A percentile compares a stretch with the other conserved stretches of the same genome.
phyloP scores from a whole-genome alignment of 2,329 filamentous ascomycete genomes.

The Talaromyces sp. region DNA sequence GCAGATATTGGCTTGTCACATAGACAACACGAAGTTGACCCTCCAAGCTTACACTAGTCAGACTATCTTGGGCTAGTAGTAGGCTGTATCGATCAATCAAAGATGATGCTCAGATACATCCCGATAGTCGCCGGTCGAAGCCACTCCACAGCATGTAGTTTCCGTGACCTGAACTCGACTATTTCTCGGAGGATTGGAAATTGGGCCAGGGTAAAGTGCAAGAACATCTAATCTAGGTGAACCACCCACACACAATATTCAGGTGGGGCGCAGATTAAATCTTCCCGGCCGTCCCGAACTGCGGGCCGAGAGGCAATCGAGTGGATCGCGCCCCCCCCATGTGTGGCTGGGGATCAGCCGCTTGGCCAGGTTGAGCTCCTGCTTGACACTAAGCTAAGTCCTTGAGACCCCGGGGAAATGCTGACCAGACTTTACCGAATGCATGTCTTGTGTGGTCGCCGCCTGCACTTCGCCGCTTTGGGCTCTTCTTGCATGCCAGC shows the following conservation, averaged over 20 bases:
- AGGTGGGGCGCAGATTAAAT: neutral
- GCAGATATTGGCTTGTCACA: too few species aligned
- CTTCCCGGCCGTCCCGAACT: neutral
- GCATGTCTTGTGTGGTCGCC: neutral
- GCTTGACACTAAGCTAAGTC: neutral
- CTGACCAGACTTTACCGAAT: neutral
- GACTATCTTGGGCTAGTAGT: too few species aligned
- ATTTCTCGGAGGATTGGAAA: neutral
- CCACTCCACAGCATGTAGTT: neutral
- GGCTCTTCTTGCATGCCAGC: neutral
- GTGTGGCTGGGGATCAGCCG: neutral
- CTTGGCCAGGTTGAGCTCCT: neutral
- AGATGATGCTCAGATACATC: neutral
- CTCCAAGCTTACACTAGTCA: neutral
- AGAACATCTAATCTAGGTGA: neutral
- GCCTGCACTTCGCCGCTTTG: neutral
- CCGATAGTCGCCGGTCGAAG: neutral
- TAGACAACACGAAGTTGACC: neutral
- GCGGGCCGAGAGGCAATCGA: neutral
- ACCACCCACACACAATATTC: neutral
- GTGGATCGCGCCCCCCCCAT: neutral
- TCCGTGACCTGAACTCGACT: neutral
- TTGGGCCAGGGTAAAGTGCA: neutral
- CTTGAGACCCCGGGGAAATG: neutral
- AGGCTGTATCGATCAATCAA: neutral